Base-by-base conservation (phyloP, 768 basidiomycete species). In the Xerocomus spinulosus region DNA sequence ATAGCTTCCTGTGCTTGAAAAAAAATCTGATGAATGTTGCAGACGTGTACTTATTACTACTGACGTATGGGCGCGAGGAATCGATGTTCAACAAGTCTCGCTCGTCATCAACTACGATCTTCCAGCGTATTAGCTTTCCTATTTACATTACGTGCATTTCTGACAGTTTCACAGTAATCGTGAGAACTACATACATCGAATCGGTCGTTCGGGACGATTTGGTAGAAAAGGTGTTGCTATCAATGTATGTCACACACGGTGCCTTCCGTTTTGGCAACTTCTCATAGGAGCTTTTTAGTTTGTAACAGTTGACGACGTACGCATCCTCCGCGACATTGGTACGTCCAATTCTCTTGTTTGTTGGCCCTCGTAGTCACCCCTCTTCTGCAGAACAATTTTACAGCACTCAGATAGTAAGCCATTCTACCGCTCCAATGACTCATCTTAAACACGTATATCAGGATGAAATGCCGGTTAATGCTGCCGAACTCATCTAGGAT, bases 131-230 rank as follows among this genome's bases (percentile, higher is more conserved):
- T 82, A 2, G 32, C 41, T 39, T 54, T 25, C 55, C n/a, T 28
- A 32, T 17, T 46, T 24, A n/a, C 13, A 46, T 52, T 40, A 21
- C 14, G 14, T 25, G 42, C 41, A 42, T 44, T 39, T 54, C 48
- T 61, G 33, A 63, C 46, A 33, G 25, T 37, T 46, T 50, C 53
- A 50, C 54, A 92, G 86, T 56, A 92, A 92, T 68, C 90, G 90
- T 78, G 95, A 97, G 80, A 97, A 99, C 70, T 99, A 99, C 74
- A 97, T 99, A 58, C 96, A 99, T 75, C 90, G 96, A 64, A 98
- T 98, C 66, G 96, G 96, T 70, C 92, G 96, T 53, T 96, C 94
- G 49, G 96, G 96, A 64, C 92, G 96, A 50, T 98, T 98, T 73
- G 96, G 96, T 58, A 79, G 96, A 59, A 99, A 99, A 73, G 96